A percentile compares a stretch with the other conserved stretches of the same genome.
These are phyloP conservation scores for Fraxinus cuspidata DNA, from an alignment of 257 asterid species.

Conservation along the genomic window DNA sequence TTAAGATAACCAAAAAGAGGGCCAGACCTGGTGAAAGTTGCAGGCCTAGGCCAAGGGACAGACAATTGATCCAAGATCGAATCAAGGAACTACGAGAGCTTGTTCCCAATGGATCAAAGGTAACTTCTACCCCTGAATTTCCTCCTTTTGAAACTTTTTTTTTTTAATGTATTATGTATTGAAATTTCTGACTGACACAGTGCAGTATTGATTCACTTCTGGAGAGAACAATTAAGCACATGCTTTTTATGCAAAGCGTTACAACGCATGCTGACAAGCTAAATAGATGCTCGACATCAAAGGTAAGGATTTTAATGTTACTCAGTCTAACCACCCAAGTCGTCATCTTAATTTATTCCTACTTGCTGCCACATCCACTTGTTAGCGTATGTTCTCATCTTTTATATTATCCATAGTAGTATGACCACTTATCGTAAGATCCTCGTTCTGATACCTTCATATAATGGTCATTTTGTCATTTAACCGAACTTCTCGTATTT, in stretches of 20 bases:
- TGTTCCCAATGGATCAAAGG: conserved; percentile 92
- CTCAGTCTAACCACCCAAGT: neutral
- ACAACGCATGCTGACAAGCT: conserved; percentile 88
- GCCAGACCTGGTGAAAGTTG: conserved; percentile 91
- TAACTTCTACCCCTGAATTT: conserved; percentile 28
- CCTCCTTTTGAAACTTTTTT: conserved; percentile 11
- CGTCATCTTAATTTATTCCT: neutral
- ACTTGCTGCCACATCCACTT: neutral
- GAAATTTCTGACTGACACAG: conserved; percentile 58
- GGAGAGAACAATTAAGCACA: conserved; percentile 85
- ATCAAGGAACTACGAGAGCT: conserved; percentile 92
- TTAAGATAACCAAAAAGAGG: conserved; percentile 66
- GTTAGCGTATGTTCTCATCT: neutral
- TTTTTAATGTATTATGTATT: conserved; percentile 27
- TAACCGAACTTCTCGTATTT: no score
- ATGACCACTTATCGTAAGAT: neutral
- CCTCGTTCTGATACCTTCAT: neutral
- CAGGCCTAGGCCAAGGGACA: conserved; percentile 97
- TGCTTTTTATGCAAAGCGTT: conserved; percentile 84
- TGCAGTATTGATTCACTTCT: conserved; percentile 97
- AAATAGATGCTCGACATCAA: conserved; percentile 63
- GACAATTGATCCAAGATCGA: conserved; percentile 97
- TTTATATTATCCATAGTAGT: neutral
- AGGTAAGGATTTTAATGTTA: conserved; percentile 43
- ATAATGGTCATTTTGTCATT: neutral